A percentile compares a stretch with the other conserved stretches of the same genome.
phyloP scores from a whole-genome alignment of 768 basidiomycete genomes.

The Pleurotus tuoliensis region DNA sequence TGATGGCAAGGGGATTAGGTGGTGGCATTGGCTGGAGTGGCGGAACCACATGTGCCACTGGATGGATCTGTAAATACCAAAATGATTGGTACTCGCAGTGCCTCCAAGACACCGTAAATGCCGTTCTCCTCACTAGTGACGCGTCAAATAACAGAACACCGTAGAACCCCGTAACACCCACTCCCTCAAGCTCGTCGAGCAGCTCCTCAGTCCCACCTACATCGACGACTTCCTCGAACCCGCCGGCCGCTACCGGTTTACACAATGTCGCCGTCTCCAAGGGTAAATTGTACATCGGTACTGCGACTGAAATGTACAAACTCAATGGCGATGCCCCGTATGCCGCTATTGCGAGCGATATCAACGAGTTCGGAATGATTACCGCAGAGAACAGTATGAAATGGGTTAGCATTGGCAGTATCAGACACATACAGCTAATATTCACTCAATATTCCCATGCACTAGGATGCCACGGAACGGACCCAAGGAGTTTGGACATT shows the following conservation, averaged over 20 bases:
- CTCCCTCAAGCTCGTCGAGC: background rate
- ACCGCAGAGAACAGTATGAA: constrained; percentile 54
- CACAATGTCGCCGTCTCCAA: constrained; percentile 32
- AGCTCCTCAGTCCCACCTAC: background rate
- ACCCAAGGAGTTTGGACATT: constrained; percentile 44
- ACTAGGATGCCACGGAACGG: constrained; percentile 51
- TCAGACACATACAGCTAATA: too few relatives aligned
- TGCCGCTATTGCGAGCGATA: constrained; percentile 33
- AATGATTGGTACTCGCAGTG: constrained; percentile 28
- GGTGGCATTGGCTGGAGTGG: constrained; percentile 35
- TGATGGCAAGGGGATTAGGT: constrained; percentile 16
- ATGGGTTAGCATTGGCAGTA: constrained; percentile 34
- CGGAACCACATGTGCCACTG: constrained; percentile 29
- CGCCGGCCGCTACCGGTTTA: constrained; percentile 8
- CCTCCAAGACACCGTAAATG: background rate
- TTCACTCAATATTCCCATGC: background rate
- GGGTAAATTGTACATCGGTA: constrained; percentile 46
- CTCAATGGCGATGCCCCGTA: constrained; percentile 36
- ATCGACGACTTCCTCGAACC: background rate
- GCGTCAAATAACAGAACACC: too few relatives aligned
- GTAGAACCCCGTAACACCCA: background rate
- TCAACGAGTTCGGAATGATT: constrained; percentile 38
- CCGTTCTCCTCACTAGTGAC: background rate
- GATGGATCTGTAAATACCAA: constrained; percentile 23
- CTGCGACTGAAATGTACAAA: constrained; percentile 40